Conservation (phyloP, 192 early-diverging fungal genomes). For the Backusella circina region DNA sequence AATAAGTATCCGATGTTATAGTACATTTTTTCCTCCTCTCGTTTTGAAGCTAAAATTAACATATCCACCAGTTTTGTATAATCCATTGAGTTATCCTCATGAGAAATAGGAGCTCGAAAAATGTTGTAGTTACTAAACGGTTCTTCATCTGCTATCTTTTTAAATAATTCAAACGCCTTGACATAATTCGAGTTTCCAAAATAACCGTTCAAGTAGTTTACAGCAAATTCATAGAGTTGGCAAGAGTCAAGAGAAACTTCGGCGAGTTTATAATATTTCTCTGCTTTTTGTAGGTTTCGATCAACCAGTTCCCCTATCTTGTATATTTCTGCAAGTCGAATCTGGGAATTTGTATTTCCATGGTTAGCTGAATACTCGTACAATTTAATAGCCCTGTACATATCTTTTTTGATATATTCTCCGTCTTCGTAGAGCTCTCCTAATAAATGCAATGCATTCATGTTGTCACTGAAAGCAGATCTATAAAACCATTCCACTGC, state of each 20-base stretch:
- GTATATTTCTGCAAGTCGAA: background rate
- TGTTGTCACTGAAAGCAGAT: background rate
- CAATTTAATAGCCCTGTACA: background rate
- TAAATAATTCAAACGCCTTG: background rate
- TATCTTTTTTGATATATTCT: background rate
- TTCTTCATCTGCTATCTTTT: background rate
- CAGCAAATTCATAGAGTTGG: background rate
- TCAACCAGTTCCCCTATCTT: background rate
- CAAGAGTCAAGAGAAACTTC: background rate
- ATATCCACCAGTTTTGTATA: background rate
- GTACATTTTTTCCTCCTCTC: background rate
- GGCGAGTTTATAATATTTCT: background rate
- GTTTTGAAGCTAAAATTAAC: background rate
- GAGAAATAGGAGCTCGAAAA: background rate
- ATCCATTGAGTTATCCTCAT: background rate
- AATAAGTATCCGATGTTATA: background rate
- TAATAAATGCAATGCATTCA: background rate
- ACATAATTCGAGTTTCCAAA: background rate
- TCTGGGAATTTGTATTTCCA: background rate
- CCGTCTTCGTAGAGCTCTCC: background rate
- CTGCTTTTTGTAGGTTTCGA: background rate
- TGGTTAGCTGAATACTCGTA: background rate
- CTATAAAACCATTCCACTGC: background rate
- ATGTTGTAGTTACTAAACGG: background rate
- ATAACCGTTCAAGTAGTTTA: background rate